Evolutionary conservation across 306 rosid genomes (phyloP), one percentile per base, ranked within the genome.

Genomic region (Clitoria ternatea): DNA sequence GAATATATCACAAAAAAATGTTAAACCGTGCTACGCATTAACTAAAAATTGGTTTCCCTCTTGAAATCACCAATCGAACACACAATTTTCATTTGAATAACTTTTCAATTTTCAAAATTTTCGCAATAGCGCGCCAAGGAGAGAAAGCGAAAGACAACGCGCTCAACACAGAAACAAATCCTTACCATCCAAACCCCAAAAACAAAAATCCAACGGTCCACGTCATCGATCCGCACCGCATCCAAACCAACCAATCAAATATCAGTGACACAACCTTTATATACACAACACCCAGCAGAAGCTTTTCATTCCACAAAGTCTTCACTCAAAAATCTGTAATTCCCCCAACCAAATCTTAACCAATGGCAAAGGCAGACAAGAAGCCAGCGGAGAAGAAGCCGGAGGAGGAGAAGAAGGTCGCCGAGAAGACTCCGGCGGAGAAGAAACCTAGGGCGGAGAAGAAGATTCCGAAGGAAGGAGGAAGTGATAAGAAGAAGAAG

Each of bases 361-460:
- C n/a, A n/a, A n/a, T n/a, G n/a, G n/a, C n/a, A n/a, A n/a, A n/a
- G n/a, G n/a, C n/a, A n/a, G n/a, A n/a, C n/a, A n/a, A n/a, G 7
- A 52, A 52, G 33, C 27, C 15, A 79, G 85, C 81, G 0, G 88
- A 84, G 70, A 83, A 86, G 80, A 84, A 86, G 49, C 86, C 85
- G 0, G 88, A 78, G 2, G 81, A 70, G 69, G 76, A 82, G 76
- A 81, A 85, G 75, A 43, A 61, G 67, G 59, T 29, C 59, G 59
- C 39, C 0, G 87, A 87, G 78, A 81, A 86, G 53, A 60, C 84
- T 1, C 84, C 88, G 18, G 88, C 83, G 7, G 91, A 86, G 87
- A 87, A 87, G 81, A 86, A 86, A 80, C 91, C 89, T 0, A 20
- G 78, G 1, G 91, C 91, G 0, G 89, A 82, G 84, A 87, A 87